Conservation (phyloP, 1,284 basidiomycete species). For the Ceratobasidium sp. region DNA sequence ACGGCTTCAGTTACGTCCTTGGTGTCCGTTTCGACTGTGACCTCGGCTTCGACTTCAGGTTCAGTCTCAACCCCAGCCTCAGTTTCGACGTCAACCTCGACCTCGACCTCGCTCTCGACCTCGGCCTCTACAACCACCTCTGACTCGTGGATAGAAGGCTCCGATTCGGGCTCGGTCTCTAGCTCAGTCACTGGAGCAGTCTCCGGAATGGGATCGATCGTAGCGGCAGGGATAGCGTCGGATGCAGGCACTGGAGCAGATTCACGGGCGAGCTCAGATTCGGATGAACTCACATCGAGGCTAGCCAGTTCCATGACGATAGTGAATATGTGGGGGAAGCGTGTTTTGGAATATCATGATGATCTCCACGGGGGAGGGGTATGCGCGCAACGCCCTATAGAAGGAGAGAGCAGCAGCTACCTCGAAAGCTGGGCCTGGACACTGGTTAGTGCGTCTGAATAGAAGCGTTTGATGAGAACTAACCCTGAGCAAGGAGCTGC, state of each 20-base stretch:
- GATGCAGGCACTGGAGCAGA: slow-evolving; percentile 17
- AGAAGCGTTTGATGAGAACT: background rate
- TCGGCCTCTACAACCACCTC: slow-evolving; percentile 12
- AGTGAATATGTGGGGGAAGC: slow-evolving; percentile 87
- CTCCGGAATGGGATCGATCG: background rate
- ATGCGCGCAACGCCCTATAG: slow-evolving; percentile 92
- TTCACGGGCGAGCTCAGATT: slow-evolving; percentile 14
- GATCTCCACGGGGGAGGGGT: slow-evolving; percentile 91
- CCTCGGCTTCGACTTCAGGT: slow-evolving; percentile 15
- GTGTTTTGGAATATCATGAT: slow-evolving; percentile 94
- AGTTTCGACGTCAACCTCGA: slow-evolving; percentile 23
- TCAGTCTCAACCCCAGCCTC: slow-evolving; percentile 25
- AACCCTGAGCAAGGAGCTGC: slow-evolving; percentile 80
- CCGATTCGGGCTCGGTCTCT: slow-evolving; percentile 12
- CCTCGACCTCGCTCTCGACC: slow-evolving; percentile 22
- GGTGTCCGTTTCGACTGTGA: slow-evolving; percentile 57
- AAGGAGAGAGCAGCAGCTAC: slow-evolving; percentile 88
- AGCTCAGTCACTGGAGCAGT: slow-evolving; percentile 7
- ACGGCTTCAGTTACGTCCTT: slow-evolving; percentile 49
- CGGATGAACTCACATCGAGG: slow-evolving; percentile 80
- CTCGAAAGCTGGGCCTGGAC: slow-evolving; percentile 73
- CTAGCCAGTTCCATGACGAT: slow-evolving; percentile 89
- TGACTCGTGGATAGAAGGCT: background rate
- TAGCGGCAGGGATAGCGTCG: background rate
- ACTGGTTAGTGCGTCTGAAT: slow-evolving; percentile 39